A percentile compares a stretch with the other conserved stretches of the same genome.
phyloP scores from a whole-genome alignment of 1,139 yeast species.

The Taphrina confusa region DNA sequence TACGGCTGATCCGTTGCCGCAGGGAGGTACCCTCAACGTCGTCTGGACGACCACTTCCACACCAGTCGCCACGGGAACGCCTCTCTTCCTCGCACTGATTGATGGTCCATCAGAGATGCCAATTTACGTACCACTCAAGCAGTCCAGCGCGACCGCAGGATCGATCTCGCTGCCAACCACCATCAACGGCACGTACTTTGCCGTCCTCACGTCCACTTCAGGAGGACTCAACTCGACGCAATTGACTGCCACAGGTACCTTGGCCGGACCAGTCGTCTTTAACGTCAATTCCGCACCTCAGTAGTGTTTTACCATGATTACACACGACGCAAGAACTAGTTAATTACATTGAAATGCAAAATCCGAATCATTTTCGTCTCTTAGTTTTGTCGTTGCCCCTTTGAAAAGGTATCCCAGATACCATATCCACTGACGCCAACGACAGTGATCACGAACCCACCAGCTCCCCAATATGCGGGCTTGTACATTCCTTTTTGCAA shows the following conservation, averaged over 20 bases:
- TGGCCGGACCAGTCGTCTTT: slow-evolving; percentile 37
- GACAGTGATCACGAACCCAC: slow-evolving; percentile 5
- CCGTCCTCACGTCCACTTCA: slow-evolving; percentile 35
- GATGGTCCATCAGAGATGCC: slow-evolving; percentile 9
- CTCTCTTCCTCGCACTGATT: slow-evolving; percentile 14
- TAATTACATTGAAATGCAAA: too few species aligned
- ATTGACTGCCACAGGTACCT: slow-evolving; percentile 28
- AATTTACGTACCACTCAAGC: slow-evolving; percentile 6
- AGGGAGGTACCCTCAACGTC: slow-evolving; percentile 2
- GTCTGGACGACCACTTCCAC: slow-evolving; percentile 33
- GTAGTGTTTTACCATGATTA: too few species aligned
- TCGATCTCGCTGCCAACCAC: slow-evolving; percentile 28
- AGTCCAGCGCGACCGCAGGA: neutral
- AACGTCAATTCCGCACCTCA: slow-evolving; percentile 15
- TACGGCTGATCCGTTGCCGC: slow-evolving; percentile 23
- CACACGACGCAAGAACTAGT: too few species aligned
- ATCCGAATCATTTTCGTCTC: too few species aligned
- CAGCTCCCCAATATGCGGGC: slow-evolving; percentile 4
- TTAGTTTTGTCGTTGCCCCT: too few species aligned
- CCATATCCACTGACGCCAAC: slow-evolving; percentile 9
- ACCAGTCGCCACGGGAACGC: slow-evolving; percentile 6
- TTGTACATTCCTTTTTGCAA: slow-evolving; percentile 2
- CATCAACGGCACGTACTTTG: slow-evolving; percentile 36
- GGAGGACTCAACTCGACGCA: slow-evolving; percentile 25
- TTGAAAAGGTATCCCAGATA: slow-evolving; percentile 8